phyloP scores from a whole-genome alignment of 73 alveolate species.

The Paraurostyla sp. region DNA sequence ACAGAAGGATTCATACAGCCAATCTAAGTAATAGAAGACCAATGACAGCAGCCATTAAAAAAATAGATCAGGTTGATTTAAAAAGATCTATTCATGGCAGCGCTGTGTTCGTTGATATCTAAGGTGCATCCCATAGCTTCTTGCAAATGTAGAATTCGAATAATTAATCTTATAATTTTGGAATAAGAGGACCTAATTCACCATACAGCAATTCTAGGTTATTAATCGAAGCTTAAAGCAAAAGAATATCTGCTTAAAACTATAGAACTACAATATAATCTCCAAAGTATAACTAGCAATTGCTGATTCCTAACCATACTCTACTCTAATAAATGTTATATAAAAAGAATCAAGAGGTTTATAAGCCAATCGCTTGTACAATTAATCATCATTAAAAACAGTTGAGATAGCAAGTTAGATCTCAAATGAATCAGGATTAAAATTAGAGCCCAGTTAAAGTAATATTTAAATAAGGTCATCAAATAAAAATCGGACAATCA shows the following conservation, averaged over 20 bases:
- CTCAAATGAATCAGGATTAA: no score
- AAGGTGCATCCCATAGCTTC: background rate
- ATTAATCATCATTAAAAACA: slow-evolving; percentile 26
- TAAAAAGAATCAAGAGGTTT: background rate
- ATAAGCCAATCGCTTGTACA: slow-evolving; percentile 35
- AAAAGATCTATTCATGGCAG: background rate
- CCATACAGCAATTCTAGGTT: background rate
- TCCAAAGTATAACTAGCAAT: background rate
- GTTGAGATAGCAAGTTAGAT: background rate
- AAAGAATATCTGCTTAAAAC: background rate
- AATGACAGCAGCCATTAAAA: slow-evolving; percentile 39
- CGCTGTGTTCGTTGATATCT: background rate
- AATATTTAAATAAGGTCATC: no score
- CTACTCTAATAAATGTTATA: background rate
- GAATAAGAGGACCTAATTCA: background rate
- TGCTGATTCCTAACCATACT: background rate
- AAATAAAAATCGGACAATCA: no score
- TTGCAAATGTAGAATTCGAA: background rate
- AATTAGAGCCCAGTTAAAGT: no score
- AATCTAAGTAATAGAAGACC: background rate
- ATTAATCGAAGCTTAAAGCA: background rate
- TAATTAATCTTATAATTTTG: background rate
- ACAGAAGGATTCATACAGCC: background rate
- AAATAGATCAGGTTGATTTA: background rate
- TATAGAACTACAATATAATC: background rate